Conservation (phyloP, 345 rosid species). For the Salix koriyanagi region DNA sequence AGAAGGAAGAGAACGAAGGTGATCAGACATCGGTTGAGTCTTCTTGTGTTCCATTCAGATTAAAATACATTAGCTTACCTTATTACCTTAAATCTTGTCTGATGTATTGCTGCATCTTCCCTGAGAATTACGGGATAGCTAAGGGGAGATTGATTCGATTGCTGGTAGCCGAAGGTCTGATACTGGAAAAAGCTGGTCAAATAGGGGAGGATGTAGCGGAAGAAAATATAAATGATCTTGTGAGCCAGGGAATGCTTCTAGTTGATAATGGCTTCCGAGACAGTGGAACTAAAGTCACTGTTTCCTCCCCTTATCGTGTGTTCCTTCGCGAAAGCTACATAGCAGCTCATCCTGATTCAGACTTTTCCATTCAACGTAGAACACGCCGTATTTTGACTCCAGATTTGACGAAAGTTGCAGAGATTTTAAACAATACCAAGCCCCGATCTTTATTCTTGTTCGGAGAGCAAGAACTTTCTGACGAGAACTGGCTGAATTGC, state of each 20-base stretch:
- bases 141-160: constrained; percentile 32
- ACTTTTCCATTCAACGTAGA: constrained; percentile 6
- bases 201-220: constrained; percentile 32
- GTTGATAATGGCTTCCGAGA: constrained; percentile 6
- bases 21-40: constrained; percentile 20
- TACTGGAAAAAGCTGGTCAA: constrained; percentile 24
- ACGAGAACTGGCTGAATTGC: constrained; percentile 31
- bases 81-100: constrained; percentile 33
- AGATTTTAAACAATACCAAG: constrained; percentile 14
- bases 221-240: constrained; percentile 26
- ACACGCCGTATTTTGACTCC: constrained; percentile 21
- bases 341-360: constrained; percentile 6
- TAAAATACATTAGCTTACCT: constrained; percentile 20
- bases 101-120: constrained; percentile 36
- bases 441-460: constrained; percentile 29
- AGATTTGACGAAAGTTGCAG: constrained; percentile 11
- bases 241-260: constrained; percentile 33
- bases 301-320: constrained; percentile 15
- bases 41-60: constrained; percentile 13
- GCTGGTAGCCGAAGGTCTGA: constrained; percentile 35
- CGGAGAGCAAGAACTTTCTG: constrained; percentile 25
- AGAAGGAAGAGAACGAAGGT: constrained; percentile 4
- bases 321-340: constrained; percentile 9
- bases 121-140: constrained; percentile 23
- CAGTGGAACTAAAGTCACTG: constrained; percentile 12